These are phyloP conservation scores for Abrus pulchellus DNA, from an alignment of 306 rosid species.

Conservation along the genomic window DNA sequence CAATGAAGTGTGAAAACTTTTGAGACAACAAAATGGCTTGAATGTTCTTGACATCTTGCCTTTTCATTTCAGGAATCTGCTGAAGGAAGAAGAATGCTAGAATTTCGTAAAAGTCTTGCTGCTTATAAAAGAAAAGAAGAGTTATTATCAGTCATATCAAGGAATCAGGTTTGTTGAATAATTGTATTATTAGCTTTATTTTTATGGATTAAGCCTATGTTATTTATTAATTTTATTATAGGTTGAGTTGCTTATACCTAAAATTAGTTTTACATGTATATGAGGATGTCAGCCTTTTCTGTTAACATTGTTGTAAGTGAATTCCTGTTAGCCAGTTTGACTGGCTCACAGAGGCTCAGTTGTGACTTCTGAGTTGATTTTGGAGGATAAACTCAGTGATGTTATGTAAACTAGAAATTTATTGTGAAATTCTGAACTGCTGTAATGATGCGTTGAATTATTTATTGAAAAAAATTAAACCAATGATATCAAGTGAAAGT, in stretches of 20 bases:
- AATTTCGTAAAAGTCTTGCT: constrained; percentile 87
- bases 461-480: background rate
- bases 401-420: background rate
- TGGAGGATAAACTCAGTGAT: constrained; percentile 26
- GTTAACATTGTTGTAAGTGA: constrained; percentile 20
- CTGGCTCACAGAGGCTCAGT: constrained; percentile 17
- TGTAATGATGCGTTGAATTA: constrained; percentile 14
- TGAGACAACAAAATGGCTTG: constrained; percentile 38
- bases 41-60: constrained; percentile 42
- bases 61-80: constrained; percentile 68
- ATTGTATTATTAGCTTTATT: constrained; percentile 25
- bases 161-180: constrained; percentile 75
- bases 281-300: constrained; percentile 26
- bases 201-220: constrained; percentile 38
- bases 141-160: constrained; percentile 70
- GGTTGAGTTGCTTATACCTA: constrained; percentile 22
- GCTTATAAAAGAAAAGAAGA: constrained; percentile 86
- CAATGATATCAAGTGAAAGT: constrained; percentile 3
- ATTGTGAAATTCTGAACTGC: background rate
- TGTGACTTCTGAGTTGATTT: constrained; percentile 8
- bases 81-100: constrained; percentile 81
- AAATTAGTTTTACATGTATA: background rate
- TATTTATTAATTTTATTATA: constrained; percentile 30
- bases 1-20: constrained; percentile 12
- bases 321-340: constrained; percentile 29